Base-by-base conservation (phyloP, 176 grass and related monocot genomes). In the Musa acuminata region DNA sequence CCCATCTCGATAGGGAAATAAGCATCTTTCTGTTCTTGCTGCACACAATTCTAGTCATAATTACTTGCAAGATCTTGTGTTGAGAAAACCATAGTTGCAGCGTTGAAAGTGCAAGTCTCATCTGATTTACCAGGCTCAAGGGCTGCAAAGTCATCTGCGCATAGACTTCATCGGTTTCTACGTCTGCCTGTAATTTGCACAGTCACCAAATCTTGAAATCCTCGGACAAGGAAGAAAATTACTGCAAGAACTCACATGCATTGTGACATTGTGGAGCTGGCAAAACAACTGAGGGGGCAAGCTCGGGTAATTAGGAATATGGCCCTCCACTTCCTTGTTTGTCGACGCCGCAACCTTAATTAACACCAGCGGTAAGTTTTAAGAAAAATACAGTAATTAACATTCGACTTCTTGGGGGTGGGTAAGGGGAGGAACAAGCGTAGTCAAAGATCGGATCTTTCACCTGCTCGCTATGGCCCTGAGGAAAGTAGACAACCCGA, bases 121-220 rank as follows among this genome's bases (percentile, higher is more conserved):
- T 65, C 9, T 4, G 25, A 65, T 71, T 71, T 71, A 71, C 69
- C 69, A n/a, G 69, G 29, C 19, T 52, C 51, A 71, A 71, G 21
- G 69, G 69, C n/a, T 71, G 69, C 69, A 71, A 22, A 71, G 69
- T 71, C 69, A 71, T 71, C 69, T 71, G 69, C 2, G 69, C 69
- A 71, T 71, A 71, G 52, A 71, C 69, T 52, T 71, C 69, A 71
- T 71, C 69, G 8, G 69, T 71, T 50, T 71, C 48, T 12, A 17
- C 13, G 51, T 71, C 69, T 21, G 14, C 69, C 69, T 71, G 17
- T 13, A 71, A 71, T 51, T 6, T 20, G 35, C 51, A 51, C 10
- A 71, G 9, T n/a, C 69, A 71, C 19, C 49, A 20, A 8, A 10
- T 8, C 48, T 71, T 51, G 48, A 71, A n/a, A 51, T 51, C 20